Percentiles rank a stretch among this genome's conserved stretches.
Conservation (phyloP, 768 basidiomycete species). For the Cystoderma amianthinum region DNA sequence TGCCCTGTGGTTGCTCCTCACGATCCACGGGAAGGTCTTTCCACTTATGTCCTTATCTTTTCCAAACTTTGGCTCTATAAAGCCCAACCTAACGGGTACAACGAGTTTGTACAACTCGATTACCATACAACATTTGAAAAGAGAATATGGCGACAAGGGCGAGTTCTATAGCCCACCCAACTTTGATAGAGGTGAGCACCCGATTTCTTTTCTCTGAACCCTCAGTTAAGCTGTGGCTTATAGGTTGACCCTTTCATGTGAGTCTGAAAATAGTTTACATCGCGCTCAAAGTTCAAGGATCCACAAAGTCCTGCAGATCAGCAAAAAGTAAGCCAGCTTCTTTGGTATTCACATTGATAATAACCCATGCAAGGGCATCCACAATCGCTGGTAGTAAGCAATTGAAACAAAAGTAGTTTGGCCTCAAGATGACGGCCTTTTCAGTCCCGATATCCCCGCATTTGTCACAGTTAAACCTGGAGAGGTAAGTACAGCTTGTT, state of each 20-base stretch:
- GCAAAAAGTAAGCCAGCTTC: slow-evolving; percentile 42
- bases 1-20: background rate
- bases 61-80: background rate
- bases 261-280: slow-evolving; percentile 13
- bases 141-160: slow-evolving; percentile 52
- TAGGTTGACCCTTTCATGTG: slow-evolving; percentile 70
- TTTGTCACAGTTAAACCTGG: slow-evolving; percentile 57
- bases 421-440: background rate
- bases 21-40: background rate
- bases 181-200: slow-evolving; percentile 45
- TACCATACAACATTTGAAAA: too few relatives aligned
- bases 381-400: slow-evolving; percentile 72
- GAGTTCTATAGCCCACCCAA: slow-evolving; percentile 56
- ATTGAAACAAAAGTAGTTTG: background rate
- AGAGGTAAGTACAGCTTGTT: slow-evolving; percentile 24
- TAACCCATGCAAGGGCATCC: slow-evolving; percentile 38
- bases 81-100: too few relatives aligned
- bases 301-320: slow-evolving; percentile 34
- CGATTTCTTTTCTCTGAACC: too few relatives aligned
- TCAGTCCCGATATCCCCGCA: slow-evolving; percentile 59
- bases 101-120: too few relatives aligned
- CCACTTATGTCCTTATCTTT: background rate
- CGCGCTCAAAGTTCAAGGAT: background rate
- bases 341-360: background rate
- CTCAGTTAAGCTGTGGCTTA: background rate